Conservation (phyloP, 352 stramenopile species). For the Pythium aristosporum region DNA sequence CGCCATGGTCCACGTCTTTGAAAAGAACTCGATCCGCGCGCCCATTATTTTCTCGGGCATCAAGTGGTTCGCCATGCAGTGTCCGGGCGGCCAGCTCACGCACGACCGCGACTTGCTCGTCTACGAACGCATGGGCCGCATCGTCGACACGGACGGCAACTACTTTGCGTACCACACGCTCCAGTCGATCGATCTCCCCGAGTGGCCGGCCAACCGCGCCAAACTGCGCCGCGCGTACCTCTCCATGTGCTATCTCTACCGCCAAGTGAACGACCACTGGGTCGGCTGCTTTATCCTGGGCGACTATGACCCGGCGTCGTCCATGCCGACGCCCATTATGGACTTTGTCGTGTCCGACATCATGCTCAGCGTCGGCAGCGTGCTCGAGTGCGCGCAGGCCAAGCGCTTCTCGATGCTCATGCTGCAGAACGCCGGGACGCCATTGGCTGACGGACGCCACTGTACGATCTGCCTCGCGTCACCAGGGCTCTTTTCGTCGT, state of each 20-base stretch:
- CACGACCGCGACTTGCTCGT: conserved; percentile 54
- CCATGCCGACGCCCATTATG: conserved; percentile 36
- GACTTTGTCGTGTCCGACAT: conserved; percentile 47
- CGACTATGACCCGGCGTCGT: conserved; percentile 40
- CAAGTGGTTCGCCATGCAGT: conserved; percentile 64
- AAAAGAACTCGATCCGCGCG: conserved; percentile 39
- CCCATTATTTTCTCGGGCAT: conserved; percentile 61
- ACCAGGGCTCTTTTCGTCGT: conserved; percentile 34
- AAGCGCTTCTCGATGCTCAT: conserved; percentile 56
- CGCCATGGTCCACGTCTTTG: conserved; percentile 57
- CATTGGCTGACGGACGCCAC: conserved; percentile 32
- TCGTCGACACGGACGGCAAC: conserved; percentile 49
- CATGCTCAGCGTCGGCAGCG: conserved; percentile 46
- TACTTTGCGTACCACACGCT: conserved; percentile 64
- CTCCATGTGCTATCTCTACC: conserved; percentile 66
- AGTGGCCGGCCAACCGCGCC: conserved; percentile 39
- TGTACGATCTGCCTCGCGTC: conserved; percentile 54
- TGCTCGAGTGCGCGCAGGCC: conserved; percentile 44
- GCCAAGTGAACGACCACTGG: conserved; percentile 48
- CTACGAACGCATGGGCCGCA: conserved; percentile 62
- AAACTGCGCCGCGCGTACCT: conserved; percentile 40
- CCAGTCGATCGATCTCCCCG: conserved; percentile 60
- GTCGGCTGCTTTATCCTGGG: conserved; percentile 62
- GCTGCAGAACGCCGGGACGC: conserved; percentile 32
- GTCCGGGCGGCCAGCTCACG: conserved; percentile 40